Evolutionary conservation across 2,329 filamentous ascomycete species (phyloP).

Genomic region (Paraconiothyrium brasiliense): DNA sequence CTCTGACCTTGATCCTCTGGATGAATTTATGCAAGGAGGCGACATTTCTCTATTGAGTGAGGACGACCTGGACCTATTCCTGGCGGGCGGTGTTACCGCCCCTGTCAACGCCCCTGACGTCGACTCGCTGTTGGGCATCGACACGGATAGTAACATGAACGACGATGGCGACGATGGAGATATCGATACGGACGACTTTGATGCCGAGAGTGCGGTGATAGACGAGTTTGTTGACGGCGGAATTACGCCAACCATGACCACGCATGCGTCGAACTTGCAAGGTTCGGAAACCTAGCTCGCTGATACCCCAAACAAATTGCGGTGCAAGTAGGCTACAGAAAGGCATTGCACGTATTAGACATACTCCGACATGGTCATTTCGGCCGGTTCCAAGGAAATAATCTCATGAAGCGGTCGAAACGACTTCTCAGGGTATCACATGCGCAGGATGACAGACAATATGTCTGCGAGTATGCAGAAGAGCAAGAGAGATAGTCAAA

Average conservation of each 20-base stretch:
- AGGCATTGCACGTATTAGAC: not conserved
- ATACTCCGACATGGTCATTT: too few relatives aligned
- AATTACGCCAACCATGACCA: conserved; percentile 32
- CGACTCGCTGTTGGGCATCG: conserved; percentile 1
- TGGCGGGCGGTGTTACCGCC: conserved; percentile 15
- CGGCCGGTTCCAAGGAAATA: not conserved
- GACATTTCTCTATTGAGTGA: not conserved
- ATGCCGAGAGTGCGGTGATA: conserved; percentile 35
- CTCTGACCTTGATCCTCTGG: conserved; percentile 1
- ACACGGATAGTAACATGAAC: conserved; percentile 23
- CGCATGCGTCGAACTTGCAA: conserved; percentile 10
- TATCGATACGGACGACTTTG: conserved; percentile 38
- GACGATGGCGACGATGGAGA: conserved; percentile 40
- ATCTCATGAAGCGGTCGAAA: not conserved
- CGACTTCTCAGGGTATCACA: not conserved
- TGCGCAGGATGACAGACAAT: not conserved
- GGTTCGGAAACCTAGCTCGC: not conserved
- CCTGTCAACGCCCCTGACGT: conserved; percentile 13
- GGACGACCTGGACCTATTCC: not conserved
- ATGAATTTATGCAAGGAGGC: not conserved
- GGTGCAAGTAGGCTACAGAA: not conserved
- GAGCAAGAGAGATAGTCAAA: not conserved
- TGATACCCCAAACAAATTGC: not conserved
- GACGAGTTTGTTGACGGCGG: conserved; percentile 35
- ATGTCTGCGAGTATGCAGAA: not conserved